Evolutionary conservation across 805 yeast genomes (phyloP).

Genomic region (Komagataella populi): DNA sequence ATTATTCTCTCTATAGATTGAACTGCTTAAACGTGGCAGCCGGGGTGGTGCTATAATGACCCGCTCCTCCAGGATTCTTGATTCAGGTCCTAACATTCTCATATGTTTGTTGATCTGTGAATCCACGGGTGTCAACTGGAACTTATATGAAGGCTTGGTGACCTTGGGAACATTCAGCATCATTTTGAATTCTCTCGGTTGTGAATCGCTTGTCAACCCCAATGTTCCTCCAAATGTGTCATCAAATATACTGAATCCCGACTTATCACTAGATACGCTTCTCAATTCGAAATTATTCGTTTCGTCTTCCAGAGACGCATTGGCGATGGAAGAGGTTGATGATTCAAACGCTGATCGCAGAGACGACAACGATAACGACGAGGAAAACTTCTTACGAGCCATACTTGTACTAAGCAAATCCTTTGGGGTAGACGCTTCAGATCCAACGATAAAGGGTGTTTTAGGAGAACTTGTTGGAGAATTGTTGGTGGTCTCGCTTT

Average conservation of each 20-base stretch:
- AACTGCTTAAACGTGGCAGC: conserved; percentile 8
- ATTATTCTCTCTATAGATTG: conserved; percentile 2
- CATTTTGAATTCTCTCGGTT: background rate
- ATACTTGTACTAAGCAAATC: background rate
- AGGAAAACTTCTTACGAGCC: background rate
- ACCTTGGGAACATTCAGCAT: conserved; percentile 10
- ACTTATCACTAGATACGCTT: conserved; percentile 1
- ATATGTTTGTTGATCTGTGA: conserved; percentile 6
- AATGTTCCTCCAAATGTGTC: background rate
- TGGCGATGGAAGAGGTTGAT: background rate
- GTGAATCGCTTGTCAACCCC: background rate
- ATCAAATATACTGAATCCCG: background rate
- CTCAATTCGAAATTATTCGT: background rate
- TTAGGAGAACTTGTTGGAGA: background rate
- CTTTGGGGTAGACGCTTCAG: conserved; percentile 2
- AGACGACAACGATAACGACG: background rate
- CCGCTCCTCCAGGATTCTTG: background rate
- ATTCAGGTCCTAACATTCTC: conserved; percentile 4
- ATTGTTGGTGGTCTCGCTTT: conserved; percentile 2
- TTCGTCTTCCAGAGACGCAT: background rate
- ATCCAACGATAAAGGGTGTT: conserved; percentile 1
- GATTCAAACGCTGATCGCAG: background rate
- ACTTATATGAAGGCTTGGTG: conserved; percentile 10
- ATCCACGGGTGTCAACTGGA: conserved; percentile 13
- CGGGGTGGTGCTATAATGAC: conserved; percentile 8